Base-by-base conservation (phyloP, 2,329 filamentous ascomycete species). In the Penicillium concentricum region DNA sequence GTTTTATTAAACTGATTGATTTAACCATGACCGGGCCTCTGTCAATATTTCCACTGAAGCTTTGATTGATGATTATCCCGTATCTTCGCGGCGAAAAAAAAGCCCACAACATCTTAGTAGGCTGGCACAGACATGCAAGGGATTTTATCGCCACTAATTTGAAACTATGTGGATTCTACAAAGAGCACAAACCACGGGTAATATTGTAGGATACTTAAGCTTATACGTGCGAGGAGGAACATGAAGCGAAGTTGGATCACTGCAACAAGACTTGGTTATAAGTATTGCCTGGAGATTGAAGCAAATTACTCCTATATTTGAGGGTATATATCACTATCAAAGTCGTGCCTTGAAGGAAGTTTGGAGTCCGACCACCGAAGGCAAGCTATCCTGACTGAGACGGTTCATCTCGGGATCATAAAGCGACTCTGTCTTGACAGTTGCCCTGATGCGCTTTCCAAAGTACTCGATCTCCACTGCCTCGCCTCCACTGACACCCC, bases 391-490 rank as follows among this genome's bases (percentile, higher is more conserved):
- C 37, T 59, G 69, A 28, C 65, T 65, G 47, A 79, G 57, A 18
- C 72, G 72, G 20, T 63, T 74, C 63, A 72, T 72, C 38, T 75
- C 66, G 1, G 77, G 74, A 59, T 81, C 78, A 56, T 79, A 78
- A 42, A 83, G 51, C 9, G 83, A 79, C 45, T 84, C 83, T 1
- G 72, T 59, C 0, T 74, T 71, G 1, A 87, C 80, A 3, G 82
- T 86, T 0, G 84, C 85, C 48, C 64, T 62, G 51, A 86, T 79
- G 12, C 76, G 74, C 56, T 71, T 73, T 5, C 84, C 83, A 69
- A 87, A 87, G 65, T 87, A 87, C 62, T 86, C 83, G 54, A 87
- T 77, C 64, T 86, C 83, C 0, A 87, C 82, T 0, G 62, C 55
- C 3, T 79, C 75, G 0, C 83, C 83, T 42, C 82, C 78, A 0